Evolutionary conservation across 345 rosid genomes (phyloP).

Genomic region (Ricinus communis): DNA sequence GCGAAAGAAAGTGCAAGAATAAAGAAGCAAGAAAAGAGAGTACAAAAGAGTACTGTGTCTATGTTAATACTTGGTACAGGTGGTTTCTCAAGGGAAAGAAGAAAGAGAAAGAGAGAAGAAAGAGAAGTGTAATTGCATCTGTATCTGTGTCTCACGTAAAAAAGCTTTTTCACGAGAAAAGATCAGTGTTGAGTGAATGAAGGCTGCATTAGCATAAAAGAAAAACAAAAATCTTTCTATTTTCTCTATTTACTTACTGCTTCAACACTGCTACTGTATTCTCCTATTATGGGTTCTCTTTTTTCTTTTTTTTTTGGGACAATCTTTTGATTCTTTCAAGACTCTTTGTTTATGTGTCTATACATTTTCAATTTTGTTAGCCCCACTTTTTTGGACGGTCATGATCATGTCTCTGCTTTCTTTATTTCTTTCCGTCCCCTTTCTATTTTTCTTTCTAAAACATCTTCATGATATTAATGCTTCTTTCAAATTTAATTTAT

Average conservation of each 20-base stretch:
- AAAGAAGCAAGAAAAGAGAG: constrained; percentile 15
- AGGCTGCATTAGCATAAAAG: constrained; percentile 31
- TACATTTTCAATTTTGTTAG: neutral
- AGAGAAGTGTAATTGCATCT: constrained; percentile 36
- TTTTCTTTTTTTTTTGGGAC: too few species aligned
- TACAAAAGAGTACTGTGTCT: neutral
- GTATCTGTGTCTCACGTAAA: constrained; percentile 20
- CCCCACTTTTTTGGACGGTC: neutral
- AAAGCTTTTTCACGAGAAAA: constrained; percentile 65
- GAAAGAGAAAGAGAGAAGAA: neutral
- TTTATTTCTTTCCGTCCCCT: neutral
- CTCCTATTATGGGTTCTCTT: too few species aligned
- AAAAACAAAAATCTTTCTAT: constrained; percentile 16
- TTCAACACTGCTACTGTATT: neutral
- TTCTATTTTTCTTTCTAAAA: too few species aligned
- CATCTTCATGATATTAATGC: too few species aligned
- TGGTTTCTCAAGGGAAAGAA: constrained; percentile 11
- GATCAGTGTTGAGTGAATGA: constrained; percentile 52
- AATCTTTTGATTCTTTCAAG: too few species aligned
- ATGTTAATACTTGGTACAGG: constrained; percentile 14
- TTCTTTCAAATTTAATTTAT: too few species aligned
- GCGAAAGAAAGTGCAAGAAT: constrained; percentile 1
- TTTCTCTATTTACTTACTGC: constrained; percentile 9
- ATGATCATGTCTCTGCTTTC: neutral
- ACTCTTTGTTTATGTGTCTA: too few species aligned